These are phyloP conservation scores for Xylariales sp. DNA, from an alignment of 2,329 filamentous ascomycete genomes.

Conservation along the genomic window DNA sequence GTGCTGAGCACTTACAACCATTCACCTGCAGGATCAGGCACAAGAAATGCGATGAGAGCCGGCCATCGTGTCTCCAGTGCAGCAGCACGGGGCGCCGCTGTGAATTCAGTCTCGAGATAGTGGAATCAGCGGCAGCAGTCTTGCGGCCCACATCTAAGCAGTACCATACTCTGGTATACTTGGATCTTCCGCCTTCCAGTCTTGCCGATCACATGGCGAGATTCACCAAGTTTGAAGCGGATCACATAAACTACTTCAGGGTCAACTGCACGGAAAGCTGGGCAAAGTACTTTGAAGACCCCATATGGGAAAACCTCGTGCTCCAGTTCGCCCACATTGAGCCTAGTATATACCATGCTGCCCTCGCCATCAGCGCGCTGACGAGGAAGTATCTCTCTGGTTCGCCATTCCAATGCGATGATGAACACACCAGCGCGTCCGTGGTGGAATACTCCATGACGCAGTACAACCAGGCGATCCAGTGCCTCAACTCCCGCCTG, in stretches of 20 bases:
- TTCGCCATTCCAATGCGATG: neutral
- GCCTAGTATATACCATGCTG: conserved; percentile 1
- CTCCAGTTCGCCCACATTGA: neutral
- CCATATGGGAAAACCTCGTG: neutral
- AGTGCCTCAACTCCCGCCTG: neutral
- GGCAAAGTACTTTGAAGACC: conserved; percentile 1
- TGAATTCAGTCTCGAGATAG: neutral
- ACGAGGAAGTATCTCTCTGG: neutral
- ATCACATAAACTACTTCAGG: neutral
- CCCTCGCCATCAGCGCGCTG: neutral
- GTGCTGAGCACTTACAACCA: neutral
- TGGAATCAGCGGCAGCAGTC: neutral
- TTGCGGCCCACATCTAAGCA: neutral
- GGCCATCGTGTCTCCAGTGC: conserved; percentile 2
- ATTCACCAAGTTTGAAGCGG: neutral
- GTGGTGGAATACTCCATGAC: neutral
- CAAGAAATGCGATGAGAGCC: conserved; percentile 1
- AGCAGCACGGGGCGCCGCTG: neutral
- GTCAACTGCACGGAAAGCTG: neutral
- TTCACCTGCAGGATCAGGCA: neutral
- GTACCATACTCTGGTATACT: neutral
- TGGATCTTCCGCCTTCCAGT: too few species aligned
- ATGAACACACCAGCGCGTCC: neutral
- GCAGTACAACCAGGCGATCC: conserved; percentile 1
- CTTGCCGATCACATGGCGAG: too few species aligned